Conservation (phyloP, 1,284 basidiomycete genomes). For the Phylloporus sp. region DNA sequence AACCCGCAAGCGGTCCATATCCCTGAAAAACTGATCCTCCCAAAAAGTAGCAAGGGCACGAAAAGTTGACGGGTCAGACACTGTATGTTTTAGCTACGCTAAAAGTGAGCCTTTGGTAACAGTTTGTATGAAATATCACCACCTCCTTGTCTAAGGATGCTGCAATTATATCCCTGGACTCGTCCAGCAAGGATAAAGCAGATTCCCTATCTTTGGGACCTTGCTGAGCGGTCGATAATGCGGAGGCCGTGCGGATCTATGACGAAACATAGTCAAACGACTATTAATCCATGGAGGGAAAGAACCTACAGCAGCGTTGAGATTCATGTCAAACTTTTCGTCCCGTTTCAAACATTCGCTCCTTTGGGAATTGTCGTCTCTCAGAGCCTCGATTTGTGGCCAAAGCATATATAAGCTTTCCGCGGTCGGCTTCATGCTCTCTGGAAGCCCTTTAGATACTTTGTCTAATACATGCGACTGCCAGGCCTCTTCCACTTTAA, state of each 20-base stretch:
- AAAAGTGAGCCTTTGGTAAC: slow-evolving; percentile 12
- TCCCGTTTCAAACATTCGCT: slow-evolving; percentile 73
- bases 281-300: slow-evolving; percentile 7
- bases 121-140: slow-evolving; percentile 18
- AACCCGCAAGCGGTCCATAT: slow-evolving; percentile 90
- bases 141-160: slow-evolving; percentile 79
- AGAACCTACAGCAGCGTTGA: slow-evolving; percentile 69
- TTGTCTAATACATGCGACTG: slow-evolving; percentile 62
- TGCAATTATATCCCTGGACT: slow-evolving; percentile 76
- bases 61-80: slow-evolving; percentile 89
- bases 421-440: slow-evolving; percentile 46
- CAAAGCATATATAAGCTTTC: slow-evolving; percentile 59
- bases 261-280: slow-evolving; percentile 16
- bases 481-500: slow-evolving; percentile 69
- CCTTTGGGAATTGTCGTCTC: slow-evolving; percentile 66
- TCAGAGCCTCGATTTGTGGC: slow-evolving; percentile 50
- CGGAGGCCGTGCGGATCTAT: slow-evolving; percentile 60
- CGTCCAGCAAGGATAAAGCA: slow-evolving; percentile 71
- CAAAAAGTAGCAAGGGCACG: slow-evolving; percentile 86
- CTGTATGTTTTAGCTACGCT: slow-evolving; percentile 72
- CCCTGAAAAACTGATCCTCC: slow-evolving; percentile 91
- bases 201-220: slow-evolving; percentile 47
- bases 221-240: slow-evolving; percentile 50
- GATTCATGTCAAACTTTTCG: slow-evolving; percentile 92
- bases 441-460: slow-evolving; percentile 60